Evolutionary conservation across 371 early-diverging fungal species (phyloP), one percentile per base, ranked within the genome.

Genomic region (Saksenaea vasiformis): DNA sequence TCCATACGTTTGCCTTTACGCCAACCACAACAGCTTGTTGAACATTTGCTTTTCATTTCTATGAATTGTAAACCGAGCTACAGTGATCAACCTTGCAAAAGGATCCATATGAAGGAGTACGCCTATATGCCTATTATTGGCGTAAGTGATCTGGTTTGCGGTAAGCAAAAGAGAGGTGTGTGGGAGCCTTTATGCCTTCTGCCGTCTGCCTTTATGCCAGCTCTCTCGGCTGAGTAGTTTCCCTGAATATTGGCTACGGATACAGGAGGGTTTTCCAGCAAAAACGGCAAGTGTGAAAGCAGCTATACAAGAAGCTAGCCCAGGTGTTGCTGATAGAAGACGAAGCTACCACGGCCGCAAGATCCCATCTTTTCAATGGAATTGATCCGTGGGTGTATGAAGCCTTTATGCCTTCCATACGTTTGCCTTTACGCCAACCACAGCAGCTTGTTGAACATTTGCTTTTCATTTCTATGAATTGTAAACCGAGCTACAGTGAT

Each of bases 121-220:
- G 31, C 24, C 31, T 24, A 19, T 56, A 11, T 56, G 31, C 24
- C 31, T 24, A 19, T 56, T 56, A 24, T 56, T 11, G 34, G 24
- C 19, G 10, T 31, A 56, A 9, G 14, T n/a, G 56, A 28, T 31
- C 36, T 34, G 56, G 31, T 56, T 13, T 31, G 56, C 56, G 17
- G 28, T 56, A 17, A 31, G 31, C 31, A 31, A 31, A 31, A 31
- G 31, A 31, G 31, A 31, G 31, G 31, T 31, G 56, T 56, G 56
- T 14, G 31, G 14, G 19, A 56, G 36, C 14, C 56, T 13, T 56
- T 56, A 10, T 31, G 27, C 35, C 31, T 34, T 56, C 36, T 56
- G 34, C 56, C 56, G n/a, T 56, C 56, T 56, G 56, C 56, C 56
- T 56, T 56, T 56, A 56, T 31, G 56, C 56, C 56, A 56, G 56